These are phyloP conservation scores for Neckera pumila DNA, from an alignment of 225 moss, liverwort and hornwort genomes.

Conservation along the genomic window DNA sequence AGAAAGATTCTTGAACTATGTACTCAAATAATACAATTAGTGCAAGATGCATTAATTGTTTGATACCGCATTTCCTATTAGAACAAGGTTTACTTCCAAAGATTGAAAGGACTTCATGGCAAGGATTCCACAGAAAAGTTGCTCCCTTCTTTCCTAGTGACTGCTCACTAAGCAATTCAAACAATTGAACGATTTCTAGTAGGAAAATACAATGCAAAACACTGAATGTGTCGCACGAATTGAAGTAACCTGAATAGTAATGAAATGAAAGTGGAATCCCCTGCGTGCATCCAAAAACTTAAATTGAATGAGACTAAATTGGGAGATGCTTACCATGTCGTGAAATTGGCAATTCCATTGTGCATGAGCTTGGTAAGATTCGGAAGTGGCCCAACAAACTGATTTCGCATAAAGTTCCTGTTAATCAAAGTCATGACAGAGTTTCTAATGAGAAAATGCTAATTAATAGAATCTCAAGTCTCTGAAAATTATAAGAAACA, in stretches of 20 bases:
- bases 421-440: neutral
- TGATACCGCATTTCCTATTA: neutral
- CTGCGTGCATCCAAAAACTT: neutral
- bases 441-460: neutral
- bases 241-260: neutral
- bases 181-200: neutral
- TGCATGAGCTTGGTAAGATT: slow-evolving; percentile 9
- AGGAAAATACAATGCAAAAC: neutral
- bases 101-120: neutral
- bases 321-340: neutral
- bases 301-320: neutral
- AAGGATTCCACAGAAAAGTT: neutral
- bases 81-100: neutral
- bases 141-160: neutral
- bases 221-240: neutral
- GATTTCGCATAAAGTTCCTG: slow-evolving; percentile 4
- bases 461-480: neutral
- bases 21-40: neutral
- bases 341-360: slow-evolving; percentile 14
- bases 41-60: neutral
- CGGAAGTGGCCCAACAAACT: neutral
- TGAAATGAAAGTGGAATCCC: neutral
- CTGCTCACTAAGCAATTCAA: neutral
- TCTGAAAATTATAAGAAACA: too few species aligned
- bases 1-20: neutral